Evolutionary conservation across 2,329 filamentous ascomycete genomes (phyloP).

Genomic region (Macroventuria anomochaeta): DNA sequence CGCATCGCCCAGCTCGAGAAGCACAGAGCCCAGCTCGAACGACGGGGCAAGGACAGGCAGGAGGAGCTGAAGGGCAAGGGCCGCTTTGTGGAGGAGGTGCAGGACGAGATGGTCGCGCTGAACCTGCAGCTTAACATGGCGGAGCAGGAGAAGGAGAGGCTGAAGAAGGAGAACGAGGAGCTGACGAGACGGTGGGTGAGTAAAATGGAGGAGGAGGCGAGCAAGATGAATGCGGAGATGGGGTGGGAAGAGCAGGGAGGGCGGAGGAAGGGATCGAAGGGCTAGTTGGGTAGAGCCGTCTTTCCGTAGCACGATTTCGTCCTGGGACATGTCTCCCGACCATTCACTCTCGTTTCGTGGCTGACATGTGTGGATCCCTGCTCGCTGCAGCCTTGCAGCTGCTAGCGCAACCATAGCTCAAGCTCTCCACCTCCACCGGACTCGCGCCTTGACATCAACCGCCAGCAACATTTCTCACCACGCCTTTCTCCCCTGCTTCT

Average conservation of each 20-base stretch:
- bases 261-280: neutral
- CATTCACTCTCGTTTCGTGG: neutral
- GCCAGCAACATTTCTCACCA: constrained; percentile 15
- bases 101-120: constrained; percentile 89
- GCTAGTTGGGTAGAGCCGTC: neutral
- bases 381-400: constrained; percentile 10
- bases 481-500: constrained; percentile 5
- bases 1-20: constrained; percentile 67
- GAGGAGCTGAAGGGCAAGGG: constrained; percentile 86
- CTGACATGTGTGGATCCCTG: neutral
- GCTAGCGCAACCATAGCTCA: constrained; percentile 11
- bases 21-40: constrained; percentile 67
- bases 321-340: neutral
- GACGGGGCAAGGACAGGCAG: constrained; percentile 78
- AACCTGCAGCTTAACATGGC: constrained; percentile 88
- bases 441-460: constrained; percentile 20
- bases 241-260: constrained; percentile 38
- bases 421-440: constrained; percentile 35
- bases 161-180: constrained; percentile 84
- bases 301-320: neutral
- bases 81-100: constrained; percentile 83
- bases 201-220: constrained; percentile 82
- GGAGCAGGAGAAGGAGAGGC: constrained; percentile 74
- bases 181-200: constrained; percentile 92
- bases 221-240: constrained; percentile 73